Evolutionary conservation across 1,139 yeast species (phyloP), one percentile per base, ranked within the genome.

Genomic region (Suhomyces atakaporum): DNA sequence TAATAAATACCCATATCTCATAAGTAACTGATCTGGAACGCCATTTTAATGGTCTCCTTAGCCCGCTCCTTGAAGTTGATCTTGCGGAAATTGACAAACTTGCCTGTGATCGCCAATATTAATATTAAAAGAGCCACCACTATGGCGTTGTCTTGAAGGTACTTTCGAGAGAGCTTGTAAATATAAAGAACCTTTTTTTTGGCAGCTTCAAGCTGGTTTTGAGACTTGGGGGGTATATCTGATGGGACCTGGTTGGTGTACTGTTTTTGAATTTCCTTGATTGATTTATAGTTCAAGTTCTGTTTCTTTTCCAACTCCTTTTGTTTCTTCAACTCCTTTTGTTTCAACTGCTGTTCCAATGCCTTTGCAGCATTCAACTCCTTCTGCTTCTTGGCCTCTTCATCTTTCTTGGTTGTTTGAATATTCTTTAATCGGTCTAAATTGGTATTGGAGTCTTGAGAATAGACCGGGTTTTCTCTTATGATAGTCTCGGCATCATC

Each of bases 11-110:
- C n/a, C n/a, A n/a, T 5, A 16, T 7, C 28, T 39, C 49, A 66
- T 39, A 68, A 51, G 43, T 68, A 71, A 29, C 67, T 67, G 31
- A 71, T 62, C 48, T 69, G 66, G 49, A 71, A 66, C 7, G 77
- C 77, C 77, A 71, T 71, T 40, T 53, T 53, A 16, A 71, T 44
- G 0, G 75, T 69, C 34, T 70, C 73, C 36, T 53, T 51, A 14
- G 69, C 29, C 35, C 53, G 63, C 25, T 66, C 62, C 36, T 53
- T 56, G 12, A 69, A 31, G 40, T 63, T 60, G 5, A 60, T 45
- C 38, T 53, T 59, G 27, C 53, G 56, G 18, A 53, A 40, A 20
- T 57, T 58, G 18, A 64, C 35, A 21, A 60, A 46, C 29, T 51
- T 48, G 9, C 54, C 39, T 2, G 58, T 47, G 2, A 60, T 42